These are phyloP conservation scores for Amaranthus palmeri DNA, from an alignment of 148 eudicot genomes.

Conservation along the genomic window DNA sequence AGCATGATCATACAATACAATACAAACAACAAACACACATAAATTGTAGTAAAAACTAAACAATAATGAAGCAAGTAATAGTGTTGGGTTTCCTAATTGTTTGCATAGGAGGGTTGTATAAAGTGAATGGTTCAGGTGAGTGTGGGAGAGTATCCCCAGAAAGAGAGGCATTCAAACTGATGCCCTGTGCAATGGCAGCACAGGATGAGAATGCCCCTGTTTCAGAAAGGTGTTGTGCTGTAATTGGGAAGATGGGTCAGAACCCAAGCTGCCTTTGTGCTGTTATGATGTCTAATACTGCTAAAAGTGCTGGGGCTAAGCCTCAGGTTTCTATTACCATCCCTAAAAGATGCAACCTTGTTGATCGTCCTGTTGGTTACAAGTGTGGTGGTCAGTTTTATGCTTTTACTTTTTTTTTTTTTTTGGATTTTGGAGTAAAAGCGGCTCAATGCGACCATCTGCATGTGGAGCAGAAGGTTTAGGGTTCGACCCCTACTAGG, in stretches of 20 bases:
- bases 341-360: constrained; percentile 58
- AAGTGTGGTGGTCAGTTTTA: constrained; percentile 50
- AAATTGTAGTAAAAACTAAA: background rate
- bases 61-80: constrained; percentile 27
- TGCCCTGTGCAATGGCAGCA: constrained; percentile 56
- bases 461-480: no score
- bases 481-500: no score
- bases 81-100: constrained; percentile 30
- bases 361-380: constrained; percentile 66
- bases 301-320: constrained; percentile 48
- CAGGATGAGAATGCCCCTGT: constrained; percentile 39
- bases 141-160: constrained; percentile 52
- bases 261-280: constrained; percentile 62
- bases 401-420: no score
- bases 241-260: constrained; percentile 47
- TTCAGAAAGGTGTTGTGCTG: constrained; percentile 44
- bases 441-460: no score
- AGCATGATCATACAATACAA: no score
- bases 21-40: no score
- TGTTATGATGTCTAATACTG: constrained; percentile 61
- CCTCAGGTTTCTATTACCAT: constrained; percentile 56
- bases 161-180: constrained; percentile 50
- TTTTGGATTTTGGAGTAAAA: no score
- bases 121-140: constrained; percentile 44
- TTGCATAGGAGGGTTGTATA: constrained; percentile 16